Base-by-base conservation (phyloP, 257 asterid species). In the Parsonsia alboflavescens region DNA sequence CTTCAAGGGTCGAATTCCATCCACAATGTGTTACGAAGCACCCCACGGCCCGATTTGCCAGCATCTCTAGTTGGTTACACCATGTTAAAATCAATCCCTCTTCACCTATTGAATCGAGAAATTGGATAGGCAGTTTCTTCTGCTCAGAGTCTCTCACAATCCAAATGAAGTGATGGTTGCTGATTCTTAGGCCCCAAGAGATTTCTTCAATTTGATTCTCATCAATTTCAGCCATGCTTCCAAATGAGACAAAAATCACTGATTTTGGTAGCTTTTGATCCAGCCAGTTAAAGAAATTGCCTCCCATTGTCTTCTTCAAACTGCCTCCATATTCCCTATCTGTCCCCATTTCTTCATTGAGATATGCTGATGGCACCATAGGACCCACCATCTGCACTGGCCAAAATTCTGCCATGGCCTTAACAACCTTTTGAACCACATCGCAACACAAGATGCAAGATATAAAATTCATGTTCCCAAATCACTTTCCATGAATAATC, bases 171-270 rank as follows among this genome's bases (percentile, higher is more conserved):
- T 66, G n/a, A 24, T 70, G 44, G 22, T 59, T 39, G 59, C 72
- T 68, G 30, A 10, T 1, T n/a, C 21, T 69, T 4, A 73, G 39
- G 45, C 59, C 78, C 66, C 57, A 62, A 33, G 82, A 75, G 33
- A 78, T 17, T 73, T 73, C 82, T 48, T 67, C 82, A 48, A 73
- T 68, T 50, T 78, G 81, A 17, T 72, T 53, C 12, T 10, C 68
- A 7, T 72, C 46, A 48, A 58, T 16, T 28, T 62, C 30, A 4
- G 41, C 72, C 78, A 78, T 45, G 66, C 81, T 77, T 7, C 74
- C 78, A 49, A 73, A 73, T 59, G 78, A 78, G 13, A 73, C 72
- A 19, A 66, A 78, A 73, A 78, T 24, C 36, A 78, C 78, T 2
- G 78, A 67, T 17, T 39, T 56, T 54, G 19, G 30, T n/a, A 59